Evolutionary conservation across 1,284 basidiomycete genomes (phyloP).

Genomic region (Xerocomus amazonicus): DNA sequence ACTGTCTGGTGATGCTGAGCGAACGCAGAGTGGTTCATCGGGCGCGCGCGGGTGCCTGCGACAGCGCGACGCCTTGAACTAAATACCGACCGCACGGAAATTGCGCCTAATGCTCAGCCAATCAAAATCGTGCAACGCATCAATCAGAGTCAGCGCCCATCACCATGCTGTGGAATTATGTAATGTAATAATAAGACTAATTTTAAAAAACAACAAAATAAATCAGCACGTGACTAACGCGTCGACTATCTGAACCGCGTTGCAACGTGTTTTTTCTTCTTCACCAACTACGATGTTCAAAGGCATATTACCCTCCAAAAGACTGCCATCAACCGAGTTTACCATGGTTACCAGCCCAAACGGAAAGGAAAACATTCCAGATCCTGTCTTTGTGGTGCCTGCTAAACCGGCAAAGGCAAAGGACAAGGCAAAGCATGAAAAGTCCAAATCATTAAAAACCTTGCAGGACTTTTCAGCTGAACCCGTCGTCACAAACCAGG

Average conservation of each 20-base stretch:
- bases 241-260: slow-evolving; percentile 32
- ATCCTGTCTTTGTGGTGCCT: slow-evolving; percentile 14
- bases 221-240: slow-evolving; percentile 34
- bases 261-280: slow-evolving; percentile 1
- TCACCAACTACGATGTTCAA: slow-evolving; percentile 57
- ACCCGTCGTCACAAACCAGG: slow-evolving; percentile 49
- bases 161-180: slow-evolving; percentile 15
- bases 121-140: slow-evolving; percentile 11
- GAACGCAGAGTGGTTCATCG: not conserved
- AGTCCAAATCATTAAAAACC: slow-evolving; percentile 33
- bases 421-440: slow-evolving; percentile 41
- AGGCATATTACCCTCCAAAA: slow-evolving; percentile 63
- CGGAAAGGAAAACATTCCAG: slow-evolving; percentile 65
- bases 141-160: slow-evolving; percentile 23
- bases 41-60: not conserved
- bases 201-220: slow-evolving; percentile 25
- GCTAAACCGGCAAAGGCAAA: slow-evolving; percentile 30
- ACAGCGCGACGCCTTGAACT: slow-evolving; percentile 14
- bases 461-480: slow-evolving; percentile 38
- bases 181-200: slow-evolving; percentile 20
- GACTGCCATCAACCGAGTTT: slow-evolving; percentile 62
- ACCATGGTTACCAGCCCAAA: slow-evolving; percentile 60
- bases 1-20: not conserved
- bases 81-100: slow-evolving; percentile 38
- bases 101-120: slow-evolving; percentile 23